A percentile compares a stretch with the other conserved stretches of the same genome.
These are phyloP conservation scores for Hypoxylon sp. DNA, from an alignment of 2,329 filamentous ascomycete species.

Conservation along the genomic window DNA sequence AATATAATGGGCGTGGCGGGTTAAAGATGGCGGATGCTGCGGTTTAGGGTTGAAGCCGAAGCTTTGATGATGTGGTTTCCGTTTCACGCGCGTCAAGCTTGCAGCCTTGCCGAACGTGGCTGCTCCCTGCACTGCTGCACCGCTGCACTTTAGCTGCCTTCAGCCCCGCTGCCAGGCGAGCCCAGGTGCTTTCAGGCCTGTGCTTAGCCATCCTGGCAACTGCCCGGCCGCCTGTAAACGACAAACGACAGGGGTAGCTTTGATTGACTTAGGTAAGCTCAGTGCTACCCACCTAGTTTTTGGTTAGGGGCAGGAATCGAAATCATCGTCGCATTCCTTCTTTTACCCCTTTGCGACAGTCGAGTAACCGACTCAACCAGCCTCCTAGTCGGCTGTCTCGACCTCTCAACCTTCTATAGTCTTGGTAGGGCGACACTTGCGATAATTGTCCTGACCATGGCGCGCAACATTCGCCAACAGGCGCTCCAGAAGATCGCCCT, in stretches of 20 bases:
- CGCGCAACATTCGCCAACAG: slow-evolving; percentile 65
- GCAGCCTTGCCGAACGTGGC: slow-evolving; percentile 55
- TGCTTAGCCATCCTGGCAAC: too few relatives aligned
- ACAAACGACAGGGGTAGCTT: slow-evolving; percentile 39
- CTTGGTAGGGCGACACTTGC: neutral
- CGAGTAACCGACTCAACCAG: neutral
- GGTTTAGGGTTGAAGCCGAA: slow-evolving; percentile 31
- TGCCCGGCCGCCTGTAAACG: neutral
- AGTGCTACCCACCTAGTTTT: slow-evolving; percentile 21
- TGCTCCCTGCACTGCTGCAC: too few relatives aligned
- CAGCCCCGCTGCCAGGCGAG: too few relatives aligned
- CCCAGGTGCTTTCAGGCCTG: too few relatives aligned
- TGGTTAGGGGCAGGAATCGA: slow-evolving; percentile 15
- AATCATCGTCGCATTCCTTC: slow-evolving; percentile 18
- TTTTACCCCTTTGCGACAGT: slow-evolving; percentile 15
- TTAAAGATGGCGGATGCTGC: slow-evolving; percentile 26
- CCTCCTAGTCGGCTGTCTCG: neutral
- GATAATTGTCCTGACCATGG: slow-evolving; percentile 48
- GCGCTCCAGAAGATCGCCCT: slow-evolving; percentile 72
- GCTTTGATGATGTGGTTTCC: slow-evolving; percentile 26
- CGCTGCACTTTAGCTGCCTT: too few relatives aligned
- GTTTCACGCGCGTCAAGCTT: slow-evolving; percentile 49
- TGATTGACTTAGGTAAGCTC: slow-evolving; percentile 27
- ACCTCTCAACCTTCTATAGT: neutral
- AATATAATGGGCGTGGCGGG: slow-evolving; percentile 12